Evolutionary conservation across 257 asterid species (phyloP), one percentile per base, ranked within the genome.

Genomic region (Prunella vulgaris): DNA sequence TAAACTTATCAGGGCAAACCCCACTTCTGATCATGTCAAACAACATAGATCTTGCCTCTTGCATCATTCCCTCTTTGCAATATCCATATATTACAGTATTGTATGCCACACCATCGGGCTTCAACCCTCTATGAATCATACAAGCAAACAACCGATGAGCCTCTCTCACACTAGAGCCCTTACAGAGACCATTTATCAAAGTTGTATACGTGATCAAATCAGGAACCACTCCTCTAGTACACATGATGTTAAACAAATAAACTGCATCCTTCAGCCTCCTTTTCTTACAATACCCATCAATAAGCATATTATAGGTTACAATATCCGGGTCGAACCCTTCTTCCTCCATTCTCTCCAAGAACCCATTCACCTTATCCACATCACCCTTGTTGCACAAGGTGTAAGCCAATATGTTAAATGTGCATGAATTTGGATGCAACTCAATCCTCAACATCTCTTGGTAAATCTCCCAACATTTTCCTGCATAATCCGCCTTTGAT

Each of bases 281-380:
- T 60, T 70, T 81, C 81, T 80, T 88, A 82, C 97, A 88, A 70
- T 90, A 87, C 73, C 86, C 79, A 78, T 82, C 86, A 51, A 93
- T 76, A 68, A 93, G 82, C 80, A 83, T 83, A 66, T 93, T 93
- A 70, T 93, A 93, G 0, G 96, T 90, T 66, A 90, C 81, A 25
- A 80, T 75, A 68, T 90, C 97, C 20, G 88, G 87, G 70, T 82
- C 87, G 54, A 86, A 90, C 44, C 98, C 98, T 59, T 85, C 87
- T 78, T 87, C 96, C 70, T 93, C 98, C 93, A 87, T 83, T 73
- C 80, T 86, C 72, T 87, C 96, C 79, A 90, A 65, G 72, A 93
- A 84, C 5, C 67, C 79, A 38, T 90, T 88, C 57, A 88, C 92
- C 75, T 77, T 87, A 69, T 81, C 86, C 75, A 79, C 78, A 71